These are phyloP conservation scores for Exophiala lecanii-corni DNA, from an alignment of 2,329 filamentous ascomycete species.

Conservation along the genomic window DNA sequence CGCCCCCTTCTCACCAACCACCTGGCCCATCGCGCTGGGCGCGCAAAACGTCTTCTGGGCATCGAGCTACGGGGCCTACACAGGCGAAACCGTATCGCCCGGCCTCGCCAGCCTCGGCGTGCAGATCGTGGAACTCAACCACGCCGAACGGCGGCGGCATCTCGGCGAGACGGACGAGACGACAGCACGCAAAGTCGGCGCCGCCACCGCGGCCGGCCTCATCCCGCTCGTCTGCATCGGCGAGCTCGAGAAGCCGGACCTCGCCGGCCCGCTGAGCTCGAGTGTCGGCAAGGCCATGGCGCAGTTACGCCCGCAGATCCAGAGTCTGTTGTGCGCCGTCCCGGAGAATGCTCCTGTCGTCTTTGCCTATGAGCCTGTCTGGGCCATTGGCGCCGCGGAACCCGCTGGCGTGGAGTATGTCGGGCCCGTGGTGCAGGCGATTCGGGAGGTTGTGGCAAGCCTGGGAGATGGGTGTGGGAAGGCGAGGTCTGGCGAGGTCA, in stretches of 20 bases:
- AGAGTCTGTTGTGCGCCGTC: conserved; percentile 57
- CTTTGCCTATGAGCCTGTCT: conserved; percentile 82
- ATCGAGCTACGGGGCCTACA: conserved; percentile 63
- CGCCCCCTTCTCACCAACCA: conserved; percentile 31
- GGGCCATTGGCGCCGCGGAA: conserved; percentile 73
- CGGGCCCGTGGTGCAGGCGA: conserved; percentile 61
- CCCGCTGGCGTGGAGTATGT: conserved; percentile 72
- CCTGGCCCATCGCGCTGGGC: conserved; percentile 56
- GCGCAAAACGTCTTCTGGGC: conserved; percentile 73
- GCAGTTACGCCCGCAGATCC: conserved; percentile 64
- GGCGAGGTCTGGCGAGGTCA: conserved; percentile 50
- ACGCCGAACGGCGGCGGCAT: conserved; percentile 69
- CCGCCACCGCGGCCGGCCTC: conserved; percentile 64
- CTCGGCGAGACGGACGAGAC: conserved; percentile 70
- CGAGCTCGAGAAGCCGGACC: conserved; percentile 53
- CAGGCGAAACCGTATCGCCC: conserved; percentile 69
- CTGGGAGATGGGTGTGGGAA: conserved; percentile 32
- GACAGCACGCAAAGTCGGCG: conserved; percentile 65
- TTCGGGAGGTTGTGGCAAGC: conserved; percentile 50
- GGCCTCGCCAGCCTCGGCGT: conserved; percentile 65
- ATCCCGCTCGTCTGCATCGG: conserved; percentile 77
- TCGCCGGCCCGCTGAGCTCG: conserved; percentile 27
- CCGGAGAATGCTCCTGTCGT: conserved; percentile 63
- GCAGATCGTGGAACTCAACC: conserved; percentile 70
- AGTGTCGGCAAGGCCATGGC: conserved; percentile 56